phyloP scores from a whole-genome alignment of 805 yeast species.

The Lipomyces chichibuensis region DNA sequence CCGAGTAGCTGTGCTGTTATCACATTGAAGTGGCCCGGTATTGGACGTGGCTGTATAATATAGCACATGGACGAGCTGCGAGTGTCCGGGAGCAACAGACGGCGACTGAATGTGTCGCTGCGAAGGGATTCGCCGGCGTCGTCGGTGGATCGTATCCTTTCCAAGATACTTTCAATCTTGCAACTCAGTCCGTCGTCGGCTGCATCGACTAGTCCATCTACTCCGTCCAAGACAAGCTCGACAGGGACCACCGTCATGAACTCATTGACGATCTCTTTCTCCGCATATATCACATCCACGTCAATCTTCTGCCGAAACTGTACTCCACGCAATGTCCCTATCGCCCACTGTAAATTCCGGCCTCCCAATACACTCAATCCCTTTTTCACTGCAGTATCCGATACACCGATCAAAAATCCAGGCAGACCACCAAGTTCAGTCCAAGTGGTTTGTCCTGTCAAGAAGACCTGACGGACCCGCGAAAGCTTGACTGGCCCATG shows the following conservation, averaged over 20 bases:
- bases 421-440: conserved; percentile 81
- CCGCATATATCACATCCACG: conserved; percentile 43
- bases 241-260: conserved; percentile 36
- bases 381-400: conserved; percentile 70
- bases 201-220: neutral
- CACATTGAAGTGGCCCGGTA: conserved; percentile 75
- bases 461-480: conserved; percentile 64
- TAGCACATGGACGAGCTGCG: conserved; percentile 59
- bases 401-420: conserved; percentile 78
- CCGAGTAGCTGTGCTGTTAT: conserved; percentile 68
- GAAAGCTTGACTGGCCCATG: conserved; percentile 56
- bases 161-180: neutral
- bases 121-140: neutral
- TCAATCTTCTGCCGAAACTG: conserved; percentile 76
- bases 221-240: neutral
- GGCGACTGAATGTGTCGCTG: neutral
- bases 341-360: conserved; percentile 55
- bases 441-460: conserved; percentile 84
- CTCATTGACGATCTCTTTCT: conserved; percentile 42
- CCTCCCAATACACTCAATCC: conserved; percentile 58
- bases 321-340: conserved; percentile 84
- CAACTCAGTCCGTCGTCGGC: neutral
- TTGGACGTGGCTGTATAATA: conserved; percentile 63
- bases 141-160: neutral
- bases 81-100: neutral